These are phyloP conservation scores for Nothophaeocryptopus gaeumannii DNA, from an alignment of 2,329 filamentous ascomycete genomes.

Conservation along the genomic window DNA sequence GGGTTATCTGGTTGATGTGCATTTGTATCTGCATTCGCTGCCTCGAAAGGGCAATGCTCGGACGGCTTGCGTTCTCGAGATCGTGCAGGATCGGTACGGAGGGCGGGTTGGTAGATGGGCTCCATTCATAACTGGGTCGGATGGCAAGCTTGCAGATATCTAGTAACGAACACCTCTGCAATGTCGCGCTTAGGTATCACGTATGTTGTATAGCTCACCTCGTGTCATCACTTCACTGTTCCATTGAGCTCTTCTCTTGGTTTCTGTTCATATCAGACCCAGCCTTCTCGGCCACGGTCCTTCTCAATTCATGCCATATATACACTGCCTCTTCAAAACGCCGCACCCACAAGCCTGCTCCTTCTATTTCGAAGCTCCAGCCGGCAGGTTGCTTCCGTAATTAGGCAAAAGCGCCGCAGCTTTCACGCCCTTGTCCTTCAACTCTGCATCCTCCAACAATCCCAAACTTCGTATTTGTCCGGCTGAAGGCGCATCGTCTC, in stretches of 20 bases:
- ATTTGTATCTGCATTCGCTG: conserved; percentile 38
- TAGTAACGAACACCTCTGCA: not conserved
- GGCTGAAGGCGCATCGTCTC: conserved; percentile 77
- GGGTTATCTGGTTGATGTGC: conserved; percentile 39
- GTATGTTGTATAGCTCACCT: not conserved
- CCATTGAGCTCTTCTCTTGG: too few relatives aligned
- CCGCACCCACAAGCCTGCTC: not conserved
- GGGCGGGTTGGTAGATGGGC: conserved; percentile 41
- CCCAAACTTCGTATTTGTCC: conserved; percentile 87
- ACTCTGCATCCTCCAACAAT: conserved; percentile 65
- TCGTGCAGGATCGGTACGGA: conserved; percentile 41
- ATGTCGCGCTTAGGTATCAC: not conserved
- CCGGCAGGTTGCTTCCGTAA: conserved; percentile 26
- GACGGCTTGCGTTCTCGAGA: conserved; percentile 42
- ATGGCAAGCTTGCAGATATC: conserved; percentile 20
- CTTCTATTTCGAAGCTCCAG: conserved; percentile 12
- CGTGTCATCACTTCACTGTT: too few relatives aligned
- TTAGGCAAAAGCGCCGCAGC: conserved; percentile 42
- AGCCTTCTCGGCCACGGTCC: too few relatives aligned
- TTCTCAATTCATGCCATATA: not conserved
- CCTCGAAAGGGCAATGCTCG: conserved; percentile 11
- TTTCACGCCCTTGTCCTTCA: conserved; percentile 65
- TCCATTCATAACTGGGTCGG: conserved; percentile 23
- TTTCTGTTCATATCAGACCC: too few relatives aligned
- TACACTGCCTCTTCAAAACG: too few relatives aligned